Evolutionary conservation across 1,139 yeast genomes (phyloP).

Genomic region (Suhomyces atakaporum): DNA sequence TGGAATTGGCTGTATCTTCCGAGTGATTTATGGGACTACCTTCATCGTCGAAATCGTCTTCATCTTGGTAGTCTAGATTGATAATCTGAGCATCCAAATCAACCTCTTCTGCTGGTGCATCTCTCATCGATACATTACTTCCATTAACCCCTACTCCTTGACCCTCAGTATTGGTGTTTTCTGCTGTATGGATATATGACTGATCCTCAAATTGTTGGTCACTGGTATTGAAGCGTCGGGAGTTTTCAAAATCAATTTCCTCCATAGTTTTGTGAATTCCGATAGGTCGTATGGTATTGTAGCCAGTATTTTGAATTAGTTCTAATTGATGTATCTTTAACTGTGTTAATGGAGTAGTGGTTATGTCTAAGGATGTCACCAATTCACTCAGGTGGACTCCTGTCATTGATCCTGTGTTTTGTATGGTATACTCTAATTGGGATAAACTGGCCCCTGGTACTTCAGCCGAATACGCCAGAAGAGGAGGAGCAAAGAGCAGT

Average conservation of each 20-base stretch:
- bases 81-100: constrained; percentile 54
- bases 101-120: constrained; percentile 18
- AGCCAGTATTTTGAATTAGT: constrained; percentile 50
- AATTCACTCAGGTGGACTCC: constrained; percentile 9
- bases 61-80: constrained; percentile 36
- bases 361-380: constrained; percentile 1
- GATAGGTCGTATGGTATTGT: constrained; percentile 50
- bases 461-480: constrained; percentile 55
- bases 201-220: constrained; percentile 18
- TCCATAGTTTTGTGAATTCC: constrained; percentile 60
- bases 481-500: constrained; percentile 49
- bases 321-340: constrained; percentile 43
- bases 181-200: constrained; percentile 18
- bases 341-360: constrained; percentile 32
- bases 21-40: constrained; percentile 11
- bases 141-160: constrained; percentile 13
- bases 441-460: constrained; percentile 48
- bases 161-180: constrained; percentile 17
- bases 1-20: constrained; percentile 15
- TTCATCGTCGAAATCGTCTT: constrained; percentile 19
- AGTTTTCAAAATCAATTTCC: constrained; percentile 36
- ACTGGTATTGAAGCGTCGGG: constrained; percentile 17
- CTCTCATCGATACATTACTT: constrained; percentile 11
- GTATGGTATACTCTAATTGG: constrained; percentile 35
- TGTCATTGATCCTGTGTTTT: constrained; percentile 18